Base-by-base conservation (phyloP, 1,284 basidiomycete species). In the Sanghuangporus sanghuang region DNA sequence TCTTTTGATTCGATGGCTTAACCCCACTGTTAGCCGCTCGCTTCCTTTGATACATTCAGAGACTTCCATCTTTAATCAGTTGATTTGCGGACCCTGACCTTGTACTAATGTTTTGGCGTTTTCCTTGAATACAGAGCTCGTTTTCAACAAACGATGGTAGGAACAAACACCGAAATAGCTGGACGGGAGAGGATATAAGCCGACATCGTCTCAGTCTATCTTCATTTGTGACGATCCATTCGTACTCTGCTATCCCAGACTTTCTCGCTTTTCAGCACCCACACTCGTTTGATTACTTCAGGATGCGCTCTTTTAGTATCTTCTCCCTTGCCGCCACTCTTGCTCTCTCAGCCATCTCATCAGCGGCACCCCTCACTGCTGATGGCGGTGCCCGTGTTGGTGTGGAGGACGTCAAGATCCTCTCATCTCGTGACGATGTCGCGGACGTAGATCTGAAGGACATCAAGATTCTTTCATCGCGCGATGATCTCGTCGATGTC, bases 251-350 rank as follows among this genome's bases (percentile, higher is more conserved):
- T 46, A 16, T 44, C 18, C n/a, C 48, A 60, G 44, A 35, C 44
- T 48, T 14, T 40, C 44, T 52, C 23, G 46, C 58, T 40, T 21
- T 53, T 60, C 49, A 18, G 18, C 69, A 64, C 67, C 71, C 71
- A 77, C 79, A 73, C 69, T 78, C 78, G 64, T 77, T 46, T 80
- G 32, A 36, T 54, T 14, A 23, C 16, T 71, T 63, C 71, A 72
- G 72, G 72, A 83, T 83, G 81, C 76, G 72, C 73, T 79, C 79
- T 67, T 79, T 82, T 74, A 72, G 69, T 69, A 69, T 72, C 68
- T 61, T 78, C 68, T 71, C 75, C 67, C 62, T 75, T 73, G 59
- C 78, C 69, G 73, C 78, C 62, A 68, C 75, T 64, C 70, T 77
- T 59, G 75, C 78, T 57, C 73, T 81, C 67, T 69, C 69, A 21